Base-by-base conservation (phyloP, 2,329 filamentous ascomycete genomes). In the Cladophialophora bantiana region DNA sequence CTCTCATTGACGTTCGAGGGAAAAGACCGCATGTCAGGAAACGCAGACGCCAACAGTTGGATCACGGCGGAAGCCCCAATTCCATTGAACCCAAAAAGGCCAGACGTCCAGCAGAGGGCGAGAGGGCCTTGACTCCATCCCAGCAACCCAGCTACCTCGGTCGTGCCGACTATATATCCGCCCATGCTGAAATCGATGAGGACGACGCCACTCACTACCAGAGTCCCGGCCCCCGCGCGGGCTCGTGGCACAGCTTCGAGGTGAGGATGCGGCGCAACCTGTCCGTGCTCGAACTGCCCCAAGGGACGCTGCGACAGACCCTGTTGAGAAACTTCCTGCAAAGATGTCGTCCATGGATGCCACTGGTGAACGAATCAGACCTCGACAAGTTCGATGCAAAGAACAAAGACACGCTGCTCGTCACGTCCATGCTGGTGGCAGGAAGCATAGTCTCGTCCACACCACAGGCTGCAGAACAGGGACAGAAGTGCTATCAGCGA, bases 241-340 rank as follows among this genome's bases (percentile, higher is more conserved):
- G 45, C 26, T 42, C 45, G 1, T 70, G 70, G 7, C 74, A 75
- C 52, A 70, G 62, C 31, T 70, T 74, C 36, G 72, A 72, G 18
- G 73, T 73, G n/a, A 72, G 74, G 55, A 75, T 75, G 59, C 66
- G 73, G 13, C 71, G 72, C 38, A 62, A 76, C 42, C 68, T 76
- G 3, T 70, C 71, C 9, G 45, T 74, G 18, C 73, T 75, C 45
- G 74, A 76, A 13, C 67, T 75, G 9, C 74, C 75, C 4, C 73
- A 72, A 12, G 70, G 75, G 18, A 69, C 74, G 12, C 69, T 75
- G 7, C 69, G 73, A 18, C 72, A 76, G 48, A 75, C 74, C 3
- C 59, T 77, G 26, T 73, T 77, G 42, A 72, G 75, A 52, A 75
- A 71, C 2, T 77, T 77, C 61, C 74, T 77, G 72, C 73, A 75